A percentile compares a stretch with the other conserved stretches of the same genome.
Conservation (phyloP, 192 early-diverging fungal genomes). For the Chytriomyces sp. region DNA sequence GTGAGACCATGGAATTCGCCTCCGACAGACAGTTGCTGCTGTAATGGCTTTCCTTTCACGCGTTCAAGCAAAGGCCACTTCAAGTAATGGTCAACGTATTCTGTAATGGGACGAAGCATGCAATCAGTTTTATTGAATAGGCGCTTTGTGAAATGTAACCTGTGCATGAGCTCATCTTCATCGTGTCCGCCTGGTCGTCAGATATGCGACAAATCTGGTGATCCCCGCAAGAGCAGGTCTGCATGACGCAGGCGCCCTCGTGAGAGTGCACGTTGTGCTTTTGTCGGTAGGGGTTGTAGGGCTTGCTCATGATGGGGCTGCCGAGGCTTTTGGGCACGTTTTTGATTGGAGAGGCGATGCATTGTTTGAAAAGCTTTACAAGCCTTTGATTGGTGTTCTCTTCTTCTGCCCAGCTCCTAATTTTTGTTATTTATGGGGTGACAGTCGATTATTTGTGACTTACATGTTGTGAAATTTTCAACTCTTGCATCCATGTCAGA, state of each 20-base stretch:
- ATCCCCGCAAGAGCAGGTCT: background rate
- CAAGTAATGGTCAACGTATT: conserved; percentile 50
- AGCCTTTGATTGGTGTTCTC: too few relatives aligned
- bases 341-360: too few relatives aligned
- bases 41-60: conserved; percentile 39
- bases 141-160: background rate
- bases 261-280: background rate
- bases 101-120: conserved; percentile 11
- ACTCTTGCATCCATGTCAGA: too few relatives aligned
- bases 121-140: background rate
- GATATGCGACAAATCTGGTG: background rate
- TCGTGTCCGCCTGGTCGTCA: background rate
- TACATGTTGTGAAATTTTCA: too few relatives aligned
- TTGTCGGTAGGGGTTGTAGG: background rate
- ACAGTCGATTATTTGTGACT: too few relatives aligned
- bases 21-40: conserved; percentile 46
- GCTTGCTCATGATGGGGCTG: background rate
- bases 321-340: too few relatives aligned
- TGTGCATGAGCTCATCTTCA: background rate
- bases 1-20: conserved; percentile 48
- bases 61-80: conserved; percentile 34
- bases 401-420: too few relatives aligned
- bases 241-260: background rate
- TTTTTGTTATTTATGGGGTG: too few relatives aligned
- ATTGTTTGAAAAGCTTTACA: too few relatives aligned